phyloP scores from a whole-genome alignment of 495 filamentous ascomycete species.

The Achaetomiella virescens region DNA sequence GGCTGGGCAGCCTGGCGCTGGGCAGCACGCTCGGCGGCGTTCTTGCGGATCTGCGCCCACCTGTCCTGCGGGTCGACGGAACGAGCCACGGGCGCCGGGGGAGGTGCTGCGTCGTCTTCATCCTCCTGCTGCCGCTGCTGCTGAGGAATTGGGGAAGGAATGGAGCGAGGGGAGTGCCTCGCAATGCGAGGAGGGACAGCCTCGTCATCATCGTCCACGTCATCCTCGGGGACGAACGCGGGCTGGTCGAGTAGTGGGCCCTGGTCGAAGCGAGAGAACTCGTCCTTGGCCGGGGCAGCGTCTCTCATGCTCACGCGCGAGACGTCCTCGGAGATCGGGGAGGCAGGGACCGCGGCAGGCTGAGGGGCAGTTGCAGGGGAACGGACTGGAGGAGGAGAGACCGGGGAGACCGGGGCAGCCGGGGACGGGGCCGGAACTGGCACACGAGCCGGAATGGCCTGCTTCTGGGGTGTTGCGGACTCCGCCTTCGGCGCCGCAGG shows the following conservation, averaged over 20 bases:
- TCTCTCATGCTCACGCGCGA: constrained; percentile 62
- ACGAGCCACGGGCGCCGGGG: neutral
- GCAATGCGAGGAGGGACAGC: constrained; percentile 42
- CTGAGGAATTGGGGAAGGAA: constrained; percentile 14
- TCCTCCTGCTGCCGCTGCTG: neutral
- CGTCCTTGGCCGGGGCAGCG: constrained; percentile 56
- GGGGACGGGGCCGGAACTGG: constrained; percentile 3
- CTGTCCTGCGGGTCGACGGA: constrained; percentile 54
- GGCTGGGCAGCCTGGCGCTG: constrained; percentile 46
- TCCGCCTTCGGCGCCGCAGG: constrained; percentile 27
- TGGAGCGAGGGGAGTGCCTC: constrained; percentile 22
- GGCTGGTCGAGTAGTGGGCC: constrained; percentile 83
- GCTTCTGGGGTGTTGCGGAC: constrained; percentile 15
- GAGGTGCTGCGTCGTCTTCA: neutral
- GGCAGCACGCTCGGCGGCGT: constrained; percentile 74
- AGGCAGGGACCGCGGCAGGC: constrained; percentile 41
- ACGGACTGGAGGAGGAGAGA: neutral
- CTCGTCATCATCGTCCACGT: constrained; percentile 36
- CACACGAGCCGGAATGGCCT: constrained; percentile 2
- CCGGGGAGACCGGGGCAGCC: neutral
- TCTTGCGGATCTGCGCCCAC: constrained; percentile 94
- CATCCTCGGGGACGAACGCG: constrained; percentile 70
- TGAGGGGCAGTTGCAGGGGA: constrained; percentile 9
- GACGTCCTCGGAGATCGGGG: constrained; percentile 46
- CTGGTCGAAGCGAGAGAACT: constrained; percentile 83